Conservation (phyloP, 129 eudicot species). For the Helichrysum umbraculigerum region DNA sequence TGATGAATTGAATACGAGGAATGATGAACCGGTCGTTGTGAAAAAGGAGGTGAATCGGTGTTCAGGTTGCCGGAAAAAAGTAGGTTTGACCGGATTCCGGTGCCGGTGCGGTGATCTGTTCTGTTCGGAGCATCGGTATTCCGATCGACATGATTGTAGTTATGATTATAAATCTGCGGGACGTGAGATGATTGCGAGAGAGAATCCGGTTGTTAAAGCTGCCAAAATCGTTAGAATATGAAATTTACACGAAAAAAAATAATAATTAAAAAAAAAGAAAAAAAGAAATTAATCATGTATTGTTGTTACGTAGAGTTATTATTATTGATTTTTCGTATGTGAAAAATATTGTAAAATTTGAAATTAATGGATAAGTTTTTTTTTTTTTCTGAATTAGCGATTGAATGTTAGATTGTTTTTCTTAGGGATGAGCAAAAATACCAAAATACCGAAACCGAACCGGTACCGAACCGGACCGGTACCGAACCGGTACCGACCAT, state of each 20-base stretch:
- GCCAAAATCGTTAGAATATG: conserved; percentile 67
- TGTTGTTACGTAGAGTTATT: neutral
- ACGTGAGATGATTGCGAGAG: conserved; percentile 71
- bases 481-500: no score
- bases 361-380: neutral
- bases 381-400: neutral
- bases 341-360: conserved; percentile 17
- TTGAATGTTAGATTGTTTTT: conserved; percentile 1
- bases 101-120: conserved; percentile 89
- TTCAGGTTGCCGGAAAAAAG: conserved; percentile 70
- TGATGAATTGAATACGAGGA: conserved; percentile 9
- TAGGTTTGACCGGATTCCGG: conserved; percentile 80
- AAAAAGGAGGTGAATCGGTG: conserved; percentile 70
- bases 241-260: conserved; percentile 11
- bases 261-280: neutral
- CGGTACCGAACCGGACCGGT: no score
- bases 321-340: neutral
- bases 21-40: conserved; percentile 13
- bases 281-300: neutral
- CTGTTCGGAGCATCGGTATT: conserved; percentile 71
- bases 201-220: conserved; percentile 81
- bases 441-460: no score
- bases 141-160: conserved; percentile 84
- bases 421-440: no score
- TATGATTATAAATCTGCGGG: conserved; percentile 73